A percentile compares a stretch with the other conserved stretches of the same genome.
Evolutionary conservation across 2,329 filamentous ascomycete species (phyloP).

Genomic region (Aspergillus cejpii): DNA sequence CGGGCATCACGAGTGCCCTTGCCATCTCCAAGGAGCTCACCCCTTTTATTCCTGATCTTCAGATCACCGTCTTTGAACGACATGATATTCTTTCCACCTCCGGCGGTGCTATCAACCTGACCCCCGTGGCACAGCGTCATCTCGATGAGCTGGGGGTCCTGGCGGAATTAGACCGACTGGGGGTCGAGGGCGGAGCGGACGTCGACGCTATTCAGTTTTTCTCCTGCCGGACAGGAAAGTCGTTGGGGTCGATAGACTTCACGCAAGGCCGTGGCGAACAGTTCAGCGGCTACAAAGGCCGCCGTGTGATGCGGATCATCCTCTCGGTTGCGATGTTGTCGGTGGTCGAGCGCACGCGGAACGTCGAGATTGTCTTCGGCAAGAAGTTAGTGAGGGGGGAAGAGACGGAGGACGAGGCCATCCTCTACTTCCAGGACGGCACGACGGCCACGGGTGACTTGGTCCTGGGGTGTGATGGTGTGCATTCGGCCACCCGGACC

Average conservation of each 20-base stretch:
- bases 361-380: slow-evolving; percentile 38
- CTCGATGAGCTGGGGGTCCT: slow-evolving; percentile 40
- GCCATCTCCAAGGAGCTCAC: slow-evolving; percentile 29
- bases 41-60: slow-evolving; percentile 28
- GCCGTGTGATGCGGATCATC: slow-evolving; percentile 38
- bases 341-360: slow-evolving; percentile 30
- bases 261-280: slow-evolving; percentile 32
- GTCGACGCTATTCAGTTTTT: slow-evolving; percentile 40
- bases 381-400: slow-evolving; percentile 36
- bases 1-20: slow-evolving; percentile 31
- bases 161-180: slow-evolving; percentile 33
- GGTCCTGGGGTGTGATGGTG: slow-evolving; percentile 38
- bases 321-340: slow-evolving; percentile 39
- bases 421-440: slow-evolving; percentile 36
- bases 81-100: slow-evolving; percentile 38
- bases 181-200: slow-evolving; percentile 35
- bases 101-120: slow-evolving; percentile 42
- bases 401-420: slow-evolving; percentile 29
- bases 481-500: slow-evolving; percentile 36
- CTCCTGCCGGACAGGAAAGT: slow-evolving; percentile 36
- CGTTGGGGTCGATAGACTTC: slow-evolving; percentile 37
- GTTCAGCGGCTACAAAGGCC: slow-evolving; percentile 38
- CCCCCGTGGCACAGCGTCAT: slow-evolving; percentile 41
- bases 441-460: slow-evolving; percentile 30
- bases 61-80: slow-evolving; percentile 38